phyloP scores from a whole-genome alignment of 768 basidiomycete genomes.

The Termitomyces sp. region DNA sequence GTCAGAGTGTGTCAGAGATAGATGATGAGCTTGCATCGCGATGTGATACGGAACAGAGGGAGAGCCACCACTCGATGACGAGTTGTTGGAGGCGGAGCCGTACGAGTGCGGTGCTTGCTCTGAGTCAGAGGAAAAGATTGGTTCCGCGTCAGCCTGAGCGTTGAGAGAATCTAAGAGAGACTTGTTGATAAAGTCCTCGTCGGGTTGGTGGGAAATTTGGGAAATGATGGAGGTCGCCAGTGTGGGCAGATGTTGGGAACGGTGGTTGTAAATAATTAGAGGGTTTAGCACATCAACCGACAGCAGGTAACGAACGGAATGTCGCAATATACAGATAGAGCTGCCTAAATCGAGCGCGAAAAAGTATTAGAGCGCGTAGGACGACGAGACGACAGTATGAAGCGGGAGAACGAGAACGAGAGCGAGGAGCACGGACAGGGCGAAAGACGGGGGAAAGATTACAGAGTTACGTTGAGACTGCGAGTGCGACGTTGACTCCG shows the following conservation, averaged over 20 bases:
- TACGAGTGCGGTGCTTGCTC: constrained; percentile 41
- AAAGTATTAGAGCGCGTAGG: constrained; percentile 19
- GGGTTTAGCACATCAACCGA: constrained; percentile 27
- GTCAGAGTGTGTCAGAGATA: constrained; percentile 38
- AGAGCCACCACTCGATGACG: constrained; percentile 43
- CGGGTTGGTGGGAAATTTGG: constrained; percentile 35
- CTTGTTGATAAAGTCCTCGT: constrained; percentile 85
- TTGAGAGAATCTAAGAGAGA: constrained; percentile 79
- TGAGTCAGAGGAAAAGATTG: constrained; percentile 46
- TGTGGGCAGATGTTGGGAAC: constrained; percentile 29
- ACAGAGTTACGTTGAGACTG: constrained; percentile 7
- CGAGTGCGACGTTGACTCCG: constrained; percentile 14
- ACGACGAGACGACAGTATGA: constrained; percentile 12
- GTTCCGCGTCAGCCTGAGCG: constrained; percentile 80
- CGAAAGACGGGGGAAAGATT: constrained; percentile 7
- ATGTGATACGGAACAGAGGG: constrained; percentile 52
- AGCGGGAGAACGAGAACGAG: constrained; percentile 9
- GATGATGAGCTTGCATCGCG: constrained; percentile 39
- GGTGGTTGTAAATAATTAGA: constrained; percentile 10
- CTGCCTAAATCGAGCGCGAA: constrained; percentile 9
- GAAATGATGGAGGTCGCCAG: constrained; percentile 45
- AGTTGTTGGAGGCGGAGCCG: constrained; percentile 45
- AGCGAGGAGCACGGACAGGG: constrained; percentile 11
- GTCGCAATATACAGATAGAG: constrained; percentile 8
- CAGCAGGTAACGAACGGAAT: constrained; percentile 11